Conservation (phyloP, 139 green algal genomes). For the Micromonas commoda region DNA sequence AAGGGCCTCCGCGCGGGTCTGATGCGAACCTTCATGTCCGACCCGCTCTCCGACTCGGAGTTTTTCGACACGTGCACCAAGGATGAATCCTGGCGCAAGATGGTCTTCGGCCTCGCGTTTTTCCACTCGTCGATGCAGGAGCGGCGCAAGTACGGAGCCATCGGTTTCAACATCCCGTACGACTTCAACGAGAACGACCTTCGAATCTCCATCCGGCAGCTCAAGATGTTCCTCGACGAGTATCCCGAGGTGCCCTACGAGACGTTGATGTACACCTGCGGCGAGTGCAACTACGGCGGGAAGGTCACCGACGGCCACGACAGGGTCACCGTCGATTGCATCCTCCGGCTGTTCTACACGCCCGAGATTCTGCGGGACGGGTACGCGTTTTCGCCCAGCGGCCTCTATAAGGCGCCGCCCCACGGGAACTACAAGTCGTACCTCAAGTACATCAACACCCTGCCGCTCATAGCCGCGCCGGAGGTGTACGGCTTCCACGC, state of each 20-base stretch:
- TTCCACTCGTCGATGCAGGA: slow-evolving; percentile 82
- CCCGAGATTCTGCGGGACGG: slow-evolving; percentile 55
- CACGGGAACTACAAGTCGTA: slow-evolving; percentile 51
- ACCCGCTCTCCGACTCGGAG: slow-evolving; percentile 55
- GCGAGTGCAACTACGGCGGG: slow-evolving; percentile 56
- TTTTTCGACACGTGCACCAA: slow-evolving; percentile 53
- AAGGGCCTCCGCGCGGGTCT: slow-evolving; percentile 79
- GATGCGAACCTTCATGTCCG: slow-evolving; percentile 57
- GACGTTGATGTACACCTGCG: slow-evolving; percentile 74
- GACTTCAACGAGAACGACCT: slow-evolving; percentile 91
- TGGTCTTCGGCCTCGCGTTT: slow-evolving; percentile 76
- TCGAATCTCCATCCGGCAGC: slow-evolving; percentile 62
- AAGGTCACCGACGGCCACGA: slow-evolving; percentile 47
- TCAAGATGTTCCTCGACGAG: slow-evolving; percentile 76
- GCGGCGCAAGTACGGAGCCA: slow-evolving; percentile 72
- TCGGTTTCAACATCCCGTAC: slow-evolving; percentile 84
- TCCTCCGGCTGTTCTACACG: slow-evolving; percentile 70
- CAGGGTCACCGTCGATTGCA: slow-evolving; percentile 36
- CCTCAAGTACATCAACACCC: slow-evolving; percentile 52
- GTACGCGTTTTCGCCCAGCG: slow-evolving; percentile 63
- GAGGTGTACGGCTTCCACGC: slow-evolving; percentile 81
- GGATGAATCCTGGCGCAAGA: slow-evolving; percentile 69
- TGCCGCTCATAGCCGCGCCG: slow-evolving; percentile 57
- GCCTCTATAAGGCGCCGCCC: slow-evolving; percentile 65
- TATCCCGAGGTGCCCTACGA: slow-evolving; percentile 71